These are phyloP conservation scores for Hypomontagnella monticulosa DNA, from an alignment of 495 filamentous ascomycete species.

Conservation along the genomic window DNA sequence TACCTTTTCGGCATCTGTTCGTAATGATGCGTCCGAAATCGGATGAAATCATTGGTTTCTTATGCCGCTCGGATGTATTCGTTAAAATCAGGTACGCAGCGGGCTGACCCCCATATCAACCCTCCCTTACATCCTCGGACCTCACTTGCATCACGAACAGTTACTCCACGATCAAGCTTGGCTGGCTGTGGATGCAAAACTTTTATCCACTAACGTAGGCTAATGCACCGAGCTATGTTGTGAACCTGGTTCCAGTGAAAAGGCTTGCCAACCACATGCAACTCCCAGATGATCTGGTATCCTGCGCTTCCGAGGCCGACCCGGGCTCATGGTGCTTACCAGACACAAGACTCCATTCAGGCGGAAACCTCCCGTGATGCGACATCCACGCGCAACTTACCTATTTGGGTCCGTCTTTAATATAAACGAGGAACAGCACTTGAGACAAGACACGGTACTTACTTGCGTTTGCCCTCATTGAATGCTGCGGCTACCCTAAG, in stretches of 20 bases:
- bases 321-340: constrained; percentile 7
- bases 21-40: constrained; percentile 26
- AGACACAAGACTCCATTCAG: constrained; percentile 8
- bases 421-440: too few species aligned
- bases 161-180: constrained; percentile 6
- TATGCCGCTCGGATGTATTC: constrained; percentile 8
- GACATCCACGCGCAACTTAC: constrained; percentile 17
- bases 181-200: constrained; percentile 10
- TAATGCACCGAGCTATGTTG: constrained; percentile 20
- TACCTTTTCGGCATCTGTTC: neutral
- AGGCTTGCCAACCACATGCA: constrained; percentile 17
- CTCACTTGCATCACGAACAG: constrained; percentile 11
- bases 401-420: neutral
- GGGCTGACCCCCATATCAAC: constrained; percentile 3
- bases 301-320: constrained; percentile 2
- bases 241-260: constrained; percentile 17
- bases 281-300: constrained; percentile 16
- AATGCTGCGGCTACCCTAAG: neutral
- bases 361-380: constrained; percentile 11
- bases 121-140: constrained; percentile 7
- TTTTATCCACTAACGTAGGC: constrained; percentile 20
- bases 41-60: constrained; percentile 25
- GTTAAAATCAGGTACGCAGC: constrained; percentile 19
- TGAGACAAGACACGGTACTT: neutral
- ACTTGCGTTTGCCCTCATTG: neutral